Conservation (phyloP, 495 filamentous ascomycete genomes). For the Xylaria scruposa region DNA sequence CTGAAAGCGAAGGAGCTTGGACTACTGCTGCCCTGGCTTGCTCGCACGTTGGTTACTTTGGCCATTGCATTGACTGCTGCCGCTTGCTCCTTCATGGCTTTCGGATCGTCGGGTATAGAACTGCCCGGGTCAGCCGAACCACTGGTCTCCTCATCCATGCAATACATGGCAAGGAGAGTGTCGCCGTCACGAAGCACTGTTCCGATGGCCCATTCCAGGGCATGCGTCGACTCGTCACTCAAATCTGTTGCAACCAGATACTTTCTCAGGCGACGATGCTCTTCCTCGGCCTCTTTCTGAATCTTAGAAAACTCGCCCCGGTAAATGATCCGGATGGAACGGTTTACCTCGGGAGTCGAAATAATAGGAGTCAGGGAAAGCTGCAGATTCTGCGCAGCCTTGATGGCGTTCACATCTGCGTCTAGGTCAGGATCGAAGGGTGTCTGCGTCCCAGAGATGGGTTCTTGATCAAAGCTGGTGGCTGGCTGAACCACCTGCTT, state of each 20-base stretch:
- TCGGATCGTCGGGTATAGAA: slow-evolving; percentile 55
- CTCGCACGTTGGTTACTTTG: slow-evolving; percentile 41
- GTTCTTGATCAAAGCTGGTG: slow-evolving; percentile 75
- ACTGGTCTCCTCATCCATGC: slow-evolving; percentile 83
- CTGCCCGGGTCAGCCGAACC: slow-evolving; percentile 46
- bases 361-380: slow-evolving; percentile 80
- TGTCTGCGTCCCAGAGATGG: slow-evolving; percentile 71
- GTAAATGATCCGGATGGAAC: slow-evolving; percentile 85
- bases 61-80: slow-evolving; percentile 56
- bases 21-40: slow-evolving; percentile 38
- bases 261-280: slow-evolving; percentile 77
- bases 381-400: slow-evolving; percentile 80
- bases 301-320: slow-evolving; percentile 82
- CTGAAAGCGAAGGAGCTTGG: slow-evolving; percentile 39
- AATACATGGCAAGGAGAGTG: slow-evolving; percentile 89
- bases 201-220: slow-evolving; percentile 95
- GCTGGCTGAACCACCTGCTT: slow-evolving; percentile 78
- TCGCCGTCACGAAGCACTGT: slow-evolving; percentile 95
- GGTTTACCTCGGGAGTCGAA: slow-evolving; percentile 74
- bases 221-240: slow-evolving; percentile 91
- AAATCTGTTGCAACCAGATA: slow-evolving; percentile 94
- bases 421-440: slow-evolving; percentile 88
- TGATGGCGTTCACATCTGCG: slow-evolving; percentile 81
- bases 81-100: slow-evolving; percentile 74
- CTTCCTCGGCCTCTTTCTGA: slow-evolving; percentile 74